phyloP scores from a whole-genome alignment of 2,329 filamentous ascomycete species.

The Gaeumannomyces tritici region DNA sequence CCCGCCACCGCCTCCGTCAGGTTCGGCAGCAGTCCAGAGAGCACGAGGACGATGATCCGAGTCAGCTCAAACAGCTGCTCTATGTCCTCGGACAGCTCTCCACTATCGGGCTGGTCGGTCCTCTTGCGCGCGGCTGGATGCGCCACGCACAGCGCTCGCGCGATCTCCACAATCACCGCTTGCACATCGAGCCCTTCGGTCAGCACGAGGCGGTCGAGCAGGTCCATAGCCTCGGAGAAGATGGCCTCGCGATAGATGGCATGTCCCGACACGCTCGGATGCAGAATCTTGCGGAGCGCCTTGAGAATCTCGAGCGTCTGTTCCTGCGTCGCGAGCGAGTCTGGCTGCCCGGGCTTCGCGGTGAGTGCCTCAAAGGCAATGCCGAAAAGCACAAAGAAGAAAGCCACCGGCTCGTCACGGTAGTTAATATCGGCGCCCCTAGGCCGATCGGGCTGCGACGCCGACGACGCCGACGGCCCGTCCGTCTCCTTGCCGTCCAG shows the following conservation, averaged over 20 bases:
- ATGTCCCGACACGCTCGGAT: conserved; percentile 89
- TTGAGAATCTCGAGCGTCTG: conserved; percentile 78
- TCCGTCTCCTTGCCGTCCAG: conserved; percentile 71
- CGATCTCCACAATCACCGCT: conserved; percentile 87
- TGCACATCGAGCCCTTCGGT: conserved; percentile 88
- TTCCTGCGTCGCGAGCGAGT: conserved; percentile 60
- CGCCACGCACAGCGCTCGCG: conserved; percentile 76
- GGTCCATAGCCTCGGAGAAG: conserved; percentile 94
- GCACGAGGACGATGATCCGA: conserved; percentile 86
- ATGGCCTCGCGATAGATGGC: conserved; percentile 94
- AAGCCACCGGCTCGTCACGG: conserved; percentile 91
- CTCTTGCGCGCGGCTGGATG: conserved; percentile 78
- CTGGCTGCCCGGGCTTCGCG: conserved; percentile 58
- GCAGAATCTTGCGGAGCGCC: conserved; percentile 88
- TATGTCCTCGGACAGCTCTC: conserved; percentile 87
- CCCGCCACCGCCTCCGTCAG: conserved; percentile 49
- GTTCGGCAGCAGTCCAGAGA: conserved; percentile 81
- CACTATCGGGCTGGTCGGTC: conserved; percentile 31
- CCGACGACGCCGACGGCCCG: conserved; percentile 18
- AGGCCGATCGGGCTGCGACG: not conserved
- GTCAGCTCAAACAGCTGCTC: conserved; percentile 97
- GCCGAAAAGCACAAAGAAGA: conserved; percentile 97
- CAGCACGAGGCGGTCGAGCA: conserved; percentile 82
- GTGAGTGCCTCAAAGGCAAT: conserved; percentile 94
- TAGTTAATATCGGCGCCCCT: conserved; percentile 87